These are phyloP conservation scores for Brassica juncea DNA, from an alignment of 345 rosid species.

Conservation along the genomic window DNA sequence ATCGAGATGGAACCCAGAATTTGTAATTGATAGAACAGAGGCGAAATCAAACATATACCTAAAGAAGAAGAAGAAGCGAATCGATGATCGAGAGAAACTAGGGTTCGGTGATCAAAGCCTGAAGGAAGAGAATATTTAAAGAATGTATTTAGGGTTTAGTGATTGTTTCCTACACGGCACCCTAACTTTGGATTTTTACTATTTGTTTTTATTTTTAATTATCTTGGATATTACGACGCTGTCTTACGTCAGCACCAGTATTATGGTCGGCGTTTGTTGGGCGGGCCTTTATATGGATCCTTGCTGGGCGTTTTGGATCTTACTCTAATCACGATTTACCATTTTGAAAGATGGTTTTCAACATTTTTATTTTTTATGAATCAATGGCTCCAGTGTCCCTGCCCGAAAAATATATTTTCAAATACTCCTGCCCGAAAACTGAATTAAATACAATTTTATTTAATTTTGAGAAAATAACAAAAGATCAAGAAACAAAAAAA, in stretches of 20 bases:
- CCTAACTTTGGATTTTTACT: not conserved
- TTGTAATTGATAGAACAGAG: constrained; percentile 5
- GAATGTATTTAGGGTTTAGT: not conserved
- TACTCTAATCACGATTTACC: too few species aligned
- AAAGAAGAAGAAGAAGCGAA: not conserved
- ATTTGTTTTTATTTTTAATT: not conserved
- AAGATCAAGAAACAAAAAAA: too few species aligned
- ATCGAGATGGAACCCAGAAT: not conserved
- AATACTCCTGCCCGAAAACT: too few species aligned
- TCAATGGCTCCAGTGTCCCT: too few species aligned
- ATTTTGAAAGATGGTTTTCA: too few species aligned
- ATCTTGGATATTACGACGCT: not conserved
- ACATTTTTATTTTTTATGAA: too few species aligned
- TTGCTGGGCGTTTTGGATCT: not conserved
- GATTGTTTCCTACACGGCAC: not conserved
- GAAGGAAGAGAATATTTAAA: not conserved
- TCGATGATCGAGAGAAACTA: constrained; percentile 8
- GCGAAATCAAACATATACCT: constrained; percentile 20
- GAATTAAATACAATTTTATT: too few species aligned
- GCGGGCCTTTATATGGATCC: not conserved
- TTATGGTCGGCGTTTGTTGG: not conserved
- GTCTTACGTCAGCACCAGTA: not conserved
- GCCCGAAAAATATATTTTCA: too few species aligned
- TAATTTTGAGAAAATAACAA: too few species aligned
- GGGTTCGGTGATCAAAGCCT: not conserved